phyloP scores from a whole-genome alignment of 1,284 basidiomycete genomes.

The Rhizoctonia solani region DNA sequence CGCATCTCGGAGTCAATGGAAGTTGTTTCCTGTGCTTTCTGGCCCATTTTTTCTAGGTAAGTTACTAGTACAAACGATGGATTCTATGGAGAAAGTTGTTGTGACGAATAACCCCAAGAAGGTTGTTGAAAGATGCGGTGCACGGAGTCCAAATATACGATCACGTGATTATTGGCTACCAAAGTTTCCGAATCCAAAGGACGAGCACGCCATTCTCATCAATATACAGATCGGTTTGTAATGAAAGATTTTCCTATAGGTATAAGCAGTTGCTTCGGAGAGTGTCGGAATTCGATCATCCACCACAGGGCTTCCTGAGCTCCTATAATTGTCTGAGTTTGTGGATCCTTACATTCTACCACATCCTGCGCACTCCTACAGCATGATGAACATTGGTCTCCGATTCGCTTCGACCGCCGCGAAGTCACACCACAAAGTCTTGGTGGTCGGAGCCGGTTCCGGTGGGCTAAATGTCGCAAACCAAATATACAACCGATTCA shows the following conservation, averaged over 20 bases:
- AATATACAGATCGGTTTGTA: no score
- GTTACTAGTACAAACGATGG: background rate
- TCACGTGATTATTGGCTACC: slow-evolving; percentile 25
- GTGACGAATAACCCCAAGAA: no score
- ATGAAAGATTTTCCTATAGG: background rate
- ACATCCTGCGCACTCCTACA: no score
- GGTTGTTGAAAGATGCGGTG: no score
- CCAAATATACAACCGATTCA: slow-evolving; percentile 82
- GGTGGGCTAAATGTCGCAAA: slow-evolving; percentile 79
- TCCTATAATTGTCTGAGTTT: background rate
- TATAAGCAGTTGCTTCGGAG: background rate
- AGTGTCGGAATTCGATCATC: slow-evolving; percentile 25
- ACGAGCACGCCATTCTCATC: no score
- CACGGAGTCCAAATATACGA: no score
- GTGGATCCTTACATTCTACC: no score
- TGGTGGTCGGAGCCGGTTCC: slow-evolving; percentile 63
- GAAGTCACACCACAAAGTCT: slow-evolving; percentile 49
- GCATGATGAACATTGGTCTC: slow-evolving; percentile 27
- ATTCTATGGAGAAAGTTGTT: background rate
- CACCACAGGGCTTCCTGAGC: background rate
- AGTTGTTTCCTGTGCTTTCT: background rate
- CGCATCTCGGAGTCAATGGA: background rate
- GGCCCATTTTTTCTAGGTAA: slow-evolving; percentile 7
- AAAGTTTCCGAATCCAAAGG: background rate
- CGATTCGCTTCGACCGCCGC: slow-evolving; percentile 41